Base-by-base conservation (phyloP, 2,329 filamentous ascomycete species). In the Aspergillus udagawae region DNA sequence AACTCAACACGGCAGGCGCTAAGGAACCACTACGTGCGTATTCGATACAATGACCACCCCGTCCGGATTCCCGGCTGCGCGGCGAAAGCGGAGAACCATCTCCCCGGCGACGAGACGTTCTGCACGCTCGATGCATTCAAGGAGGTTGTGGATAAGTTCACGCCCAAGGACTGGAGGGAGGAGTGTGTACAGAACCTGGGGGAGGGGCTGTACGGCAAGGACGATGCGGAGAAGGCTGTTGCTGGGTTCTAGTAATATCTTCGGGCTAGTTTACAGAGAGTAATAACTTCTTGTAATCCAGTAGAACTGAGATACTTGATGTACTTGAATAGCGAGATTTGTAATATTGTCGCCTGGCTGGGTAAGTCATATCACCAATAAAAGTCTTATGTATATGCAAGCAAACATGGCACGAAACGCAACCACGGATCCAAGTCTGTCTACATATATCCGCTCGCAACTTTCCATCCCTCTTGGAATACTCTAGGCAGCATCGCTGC, bases 71-170 rank as follows among this genome's bases (percentile, higher is more conserved):
- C 93, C 0, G 92, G 91, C 2, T 99, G 94, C 73, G 74, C 74
- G 12, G 86, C 83, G 63, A 75, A 82, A 9, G 75, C 80, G 0
- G 91, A 91, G 6, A 95, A 92, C 59, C 94, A 99, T 75, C 80
- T 96, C 2, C 84, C 90, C 1, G 91, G 91, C 0, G 90, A 97
- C 65, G 87, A 92, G 65, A 90, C 86, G 27, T 93, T 97, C 68
- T 99, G 94, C 76, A 97, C 93, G 0, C 75, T 99, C 67, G 85
- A 89, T 56, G 91, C 93, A 0, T 99, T 99, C 81, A 97, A 97
- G 75, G 80, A 85, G 52, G 90, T 97, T 55, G 91, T 94, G 2
- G 93, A 97, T 75, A 91, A 91, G 67, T 95, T 90, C 70, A 94
- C 91, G 1, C 94, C 94, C 0, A 78, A 79, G 57, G 83, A 92